These are phyloP conservation scores for Tuber microsphaerosporum DNA, from an alignment of 495 filamentous ascomycete species.

Conservation along the genomic window DNA sequence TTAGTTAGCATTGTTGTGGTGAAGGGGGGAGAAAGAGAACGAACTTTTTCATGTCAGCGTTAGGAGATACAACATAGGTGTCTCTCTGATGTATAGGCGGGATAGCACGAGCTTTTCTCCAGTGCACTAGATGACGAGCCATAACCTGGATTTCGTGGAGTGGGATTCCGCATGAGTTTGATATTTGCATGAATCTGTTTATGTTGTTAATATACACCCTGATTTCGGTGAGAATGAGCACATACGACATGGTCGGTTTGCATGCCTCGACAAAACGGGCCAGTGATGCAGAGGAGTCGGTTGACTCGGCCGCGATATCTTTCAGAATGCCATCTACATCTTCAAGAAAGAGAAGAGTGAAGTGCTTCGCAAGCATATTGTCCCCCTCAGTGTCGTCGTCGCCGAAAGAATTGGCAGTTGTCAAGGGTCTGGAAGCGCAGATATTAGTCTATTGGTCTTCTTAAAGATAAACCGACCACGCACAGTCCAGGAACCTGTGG, in stretches of 20 bases:
- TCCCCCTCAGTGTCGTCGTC: conserved; percentile 51
- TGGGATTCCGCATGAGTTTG: conserved; percentile 62
- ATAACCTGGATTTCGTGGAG: conserved; percentile 73
- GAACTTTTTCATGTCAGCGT: conserved; percentile 60
- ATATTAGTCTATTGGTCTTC: conserved; percentile 1
- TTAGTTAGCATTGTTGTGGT: background rate
- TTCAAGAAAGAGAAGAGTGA: conserved; percentile 75
- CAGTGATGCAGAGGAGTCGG: conserved; percentile 63
- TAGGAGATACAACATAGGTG: conserved; percentile 88
- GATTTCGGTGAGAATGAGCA: conserved; percentile 5
- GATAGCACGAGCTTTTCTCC: conserved; percentile 85
- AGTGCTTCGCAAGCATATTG: conserved; percentile 68
- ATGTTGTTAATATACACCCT: conserved; percentile 1
- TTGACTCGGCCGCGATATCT: conserved; percentile 70
- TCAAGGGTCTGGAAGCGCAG: conserved; percentile 46
- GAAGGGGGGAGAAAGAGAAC: background rate
- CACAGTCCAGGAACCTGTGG: conserved; percentile 65
- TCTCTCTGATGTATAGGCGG: conserved; percentile 83
- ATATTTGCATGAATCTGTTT: conserved; percentile 64
- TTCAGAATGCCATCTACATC: conserved; percentile 74
- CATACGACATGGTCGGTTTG: conserved; percentile 71
- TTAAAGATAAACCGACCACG: conserved; percentile 30
- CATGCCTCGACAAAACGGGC: conserved; percentile 75
- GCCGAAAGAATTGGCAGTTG: conserved; percentile 69
- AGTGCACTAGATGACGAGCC: conserved; percentile 87